A percentile compares a stretch with the other conserved stretches of the same genome.
phyloP scores from a whole-genome alignment of 1,139 yeast genomes.

The Yamadazyma buinensis region DNA sequence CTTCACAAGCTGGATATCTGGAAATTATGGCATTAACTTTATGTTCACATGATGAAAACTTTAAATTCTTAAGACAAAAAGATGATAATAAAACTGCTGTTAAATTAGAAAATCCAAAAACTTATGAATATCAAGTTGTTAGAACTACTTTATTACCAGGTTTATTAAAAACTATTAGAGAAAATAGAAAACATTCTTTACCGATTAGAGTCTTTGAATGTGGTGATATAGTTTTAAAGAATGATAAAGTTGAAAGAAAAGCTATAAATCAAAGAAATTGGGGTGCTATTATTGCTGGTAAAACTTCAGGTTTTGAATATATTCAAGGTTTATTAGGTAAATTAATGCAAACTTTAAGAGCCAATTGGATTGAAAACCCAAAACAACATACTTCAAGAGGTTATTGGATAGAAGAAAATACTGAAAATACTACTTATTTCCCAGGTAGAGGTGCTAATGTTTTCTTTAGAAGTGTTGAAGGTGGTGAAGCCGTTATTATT shows the following conservation, averaged over 20 bases:
- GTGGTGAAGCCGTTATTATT: slow-evolving; percentile 53
- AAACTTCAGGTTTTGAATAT: slow-evolving; percentile 89
- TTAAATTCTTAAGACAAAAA: slow-evolving; percentile 68
- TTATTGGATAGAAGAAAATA: slow-evolving; percentile 77
- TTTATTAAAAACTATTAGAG: slow-evolving; percentile 88
- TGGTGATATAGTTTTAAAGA: slow-evolving; percentile 91
- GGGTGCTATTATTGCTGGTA: slow-evolving; percentile 93
- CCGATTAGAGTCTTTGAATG: slow-evolving; percentile 94
- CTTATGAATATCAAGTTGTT: slow-evolving; percentile 94
- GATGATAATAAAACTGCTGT: slow-evolving; percentile 83
- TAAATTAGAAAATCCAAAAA: slow-evolving; percentile 92
- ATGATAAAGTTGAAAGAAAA: slow-evolving; percentile 75
- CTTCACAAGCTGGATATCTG: slow-evolving; percentile 93
- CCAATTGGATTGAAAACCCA: slow-evolving; percentile 71
- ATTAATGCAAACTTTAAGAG: slow-evolving; percentile 93
- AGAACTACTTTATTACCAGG: slow-evolving; percentile 95
- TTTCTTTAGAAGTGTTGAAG: slow-evolving; percentile 63
- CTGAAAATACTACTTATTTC: slow-evolving; percentile 71
- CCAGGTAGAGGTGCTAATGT: slow-evolving; percentile 97
- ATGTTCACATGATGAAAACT: slow-evolving; percentile 96
- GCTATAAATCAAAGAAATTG: slow-evolving; percentile 93
- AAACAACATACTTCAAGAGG: slow-evolving; percentile 59
- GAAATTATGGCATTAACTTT: slow-evolving; percentile 95
- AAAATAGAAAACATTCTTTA: slow-evolving; percentile 91
- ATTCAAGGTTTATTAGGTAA: slow-evolving; percentile 95